Conservation (phyloP, 1,284 basidiomycete genomes). For the Tilletia setariae region DNA sequence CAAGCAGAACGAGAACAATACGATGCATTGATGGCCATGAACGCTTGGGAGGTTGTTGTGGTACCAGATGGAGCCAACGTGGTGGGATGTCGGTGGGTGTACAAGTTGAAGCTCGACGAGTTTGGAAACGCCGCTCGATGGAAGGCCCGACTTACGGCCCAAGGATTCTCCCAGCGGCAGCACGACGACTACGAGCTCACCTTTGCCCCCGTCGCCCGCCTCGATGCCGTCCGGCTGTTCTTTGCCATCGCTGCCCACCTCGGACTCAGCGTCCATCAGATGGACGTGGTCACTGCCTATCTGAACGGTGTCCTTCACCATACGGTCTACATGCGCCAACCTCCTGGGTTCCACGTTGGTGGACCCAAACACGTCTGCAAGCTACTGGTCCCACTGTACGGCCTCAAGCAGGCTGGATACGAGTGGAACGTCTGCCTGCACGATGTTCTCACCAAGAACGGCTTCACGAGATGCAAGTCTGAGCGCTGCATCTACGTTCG, state of each 20-base stretch:
- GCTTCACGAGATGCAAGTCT: neutral
- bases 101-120: conserved; percentile 1
- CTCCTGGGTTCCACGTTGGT: neutral
- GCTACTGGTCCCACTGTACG: neutral
- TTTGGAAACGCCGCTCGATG: neutral
- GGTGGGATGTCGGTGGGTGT: conserved; percentile 9
- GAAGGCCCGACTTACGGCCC: neutral
- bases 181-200: neutral
- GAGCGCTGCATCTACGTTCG: conserved; percentile 2
- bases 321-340: neutral
- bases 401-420: neutral
- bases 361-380: neutral
- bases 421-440: neutral
- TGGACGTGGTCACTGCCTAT: conserved; percentile 1
- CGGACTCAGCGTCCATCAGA: neutral
- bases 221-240: neutral
- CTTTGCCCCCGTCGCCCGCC: neutral
- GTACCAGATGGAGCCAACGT: neutral
- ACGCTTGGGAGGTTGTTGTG: neutral
- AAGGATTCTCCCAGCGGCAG: neutral
- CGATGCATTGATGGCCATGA: neutral
- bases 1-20: neutral
- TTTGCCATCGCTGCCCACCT: neutral
- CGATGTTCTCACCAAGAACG: neutral
- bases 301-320: conserved; percentile 3